Percentiles rank a stretch among this genome's conserved stretches.
These are phyloP conservation scores for Actinomortierella ambigua DNA, from an alignment of 371 early-diverging fungal species.

Conservation along the genomic window DNA sequence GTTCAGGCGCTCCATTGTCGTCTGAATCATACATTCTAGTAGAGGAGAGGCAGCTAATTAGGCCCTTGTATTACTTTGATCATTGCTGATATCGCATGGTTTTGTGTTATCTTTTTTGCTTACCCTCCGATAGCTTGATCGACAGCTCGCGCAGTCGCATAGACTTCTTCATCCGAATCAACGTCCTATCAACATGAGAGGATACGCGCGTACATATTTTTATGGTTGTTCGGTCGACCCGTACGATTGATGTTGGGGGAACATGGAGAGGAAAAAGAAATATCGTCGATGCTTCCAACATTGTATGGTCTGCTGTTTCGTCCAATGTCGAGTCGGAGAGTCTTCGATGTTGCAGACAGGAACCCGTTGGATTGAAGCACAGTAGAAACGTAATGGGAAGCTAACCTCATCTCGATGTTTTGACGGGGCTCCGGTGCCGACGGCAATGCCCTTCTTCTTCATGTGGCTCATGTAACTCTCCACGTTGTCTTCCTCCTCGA, in stretches of 20 bases:
- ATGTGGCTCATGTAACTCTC: conserved; percentile 81
- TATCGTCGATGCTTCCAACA: neutral
- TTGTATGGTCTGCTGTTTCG: neutral
- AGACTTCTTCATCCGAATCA: conserved; percentile 89
- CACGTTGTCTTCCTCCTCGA: conserved; percentile 82
- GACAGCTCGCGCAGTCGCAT: conserved; percentile 80
- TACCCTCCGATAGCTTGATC: conserved; percentile 52
- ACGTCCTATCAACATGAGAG: conserved; percentile 51
- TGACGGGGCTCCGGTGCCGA: conserved; percentile 55
- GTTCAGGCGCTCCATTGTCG: conserved; percentile 26
- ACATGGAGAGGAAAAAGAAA: neutral
- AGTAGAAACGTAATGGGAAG: too few relatives aligned
- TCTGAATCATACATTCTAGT: conserved; percentile 47
- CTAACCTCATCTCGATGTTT: conserved; percentile 57
- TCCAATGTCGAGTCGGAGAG: neutral
- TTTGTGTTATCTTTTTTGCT: neutral
- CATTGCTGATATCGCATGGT: neutral
- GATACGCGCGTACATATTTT: conserved; percentile 5
- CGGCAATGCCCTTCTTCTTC: conserved; percentile 74
- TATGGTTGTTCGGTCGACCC: conserved; percentile 4
- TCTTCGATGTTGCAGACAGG: too few relatives aligned
- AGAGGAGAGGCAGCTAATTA: neutral
- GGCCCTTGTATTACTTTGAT: too few relatives aligned
- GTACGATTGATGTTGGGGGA: neutral
- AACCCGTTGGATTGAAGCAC: too few relatives aligned